Conservation (phyloP, 129 eudicot species). For the Escallonia herrerae region DNA sequence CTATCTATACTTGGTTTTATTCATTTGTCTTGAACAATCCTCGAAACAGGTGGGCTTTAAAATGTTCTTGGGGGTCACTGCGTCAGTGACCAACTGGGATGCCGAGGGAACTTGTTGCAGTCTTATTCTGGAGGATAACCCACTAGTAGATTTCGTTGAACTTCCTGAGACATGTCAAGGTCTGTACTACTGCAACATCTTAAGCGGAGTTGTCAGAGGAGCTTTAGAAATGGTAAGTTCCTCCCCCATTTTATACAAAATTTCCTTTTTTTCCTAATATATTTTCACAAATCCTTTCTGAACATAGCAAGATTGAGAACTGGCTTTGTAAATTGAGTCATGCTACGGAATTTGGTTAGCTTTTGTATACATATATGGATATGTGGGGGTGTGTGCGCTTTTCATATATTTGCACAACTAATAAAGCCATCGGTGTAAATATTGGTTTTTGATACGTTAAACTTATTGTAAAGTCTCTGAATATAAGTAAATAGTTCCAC, state of each 20-base stretch:
- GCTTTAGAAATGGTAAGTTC: slow-evolving; percentile 90
- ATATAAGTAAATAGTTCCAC: too few species aligned
- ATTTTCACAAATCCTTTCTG: neutral
- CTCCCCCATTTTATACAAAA: neutral
- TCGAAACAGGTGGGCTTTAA: slow-evolving; percentile 83
- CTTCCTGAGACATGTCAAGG: slow-evolving; percentile 99
- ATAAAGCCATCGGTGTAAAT: too few species aligned
- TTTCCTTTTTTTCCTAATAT: neutral
- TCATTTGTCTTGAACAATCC: neutral
- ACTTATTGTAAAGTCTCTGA: too few species aligned
- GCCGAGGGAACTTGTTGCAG: slow-evolving; percentile 91
- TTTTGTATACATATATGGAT: too few species aligned
- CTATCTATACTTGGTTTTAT: neutral
- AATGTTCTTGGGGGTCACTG: slow-evolving; percentile 93
- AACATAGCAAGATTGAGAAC: neutral
- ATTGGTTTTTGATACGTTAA: too few species aligned
- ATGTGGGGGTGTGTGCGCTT: too few species aligned
- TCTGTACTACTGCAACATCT: slow-evolving; percentile 81
- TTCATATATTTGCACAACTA: too few species aligned
- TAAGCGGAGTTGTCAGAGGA: slow-evolving; percentile 95
- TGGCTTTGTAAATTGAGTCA: too few species aligned
- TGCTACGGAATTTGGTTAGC: too few species aligned
- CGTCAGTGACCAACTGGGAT: slow-evolving; percentile 92
- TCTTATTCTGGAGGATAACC: slow-evolving; percentile 87
- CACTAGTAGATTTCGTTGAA: slow-evolving; percentile 97